phyloP scores from a whole-genome alignment of 768 basidiomycete genomes.

The Rhizopogon vesiculosus region DNA sequence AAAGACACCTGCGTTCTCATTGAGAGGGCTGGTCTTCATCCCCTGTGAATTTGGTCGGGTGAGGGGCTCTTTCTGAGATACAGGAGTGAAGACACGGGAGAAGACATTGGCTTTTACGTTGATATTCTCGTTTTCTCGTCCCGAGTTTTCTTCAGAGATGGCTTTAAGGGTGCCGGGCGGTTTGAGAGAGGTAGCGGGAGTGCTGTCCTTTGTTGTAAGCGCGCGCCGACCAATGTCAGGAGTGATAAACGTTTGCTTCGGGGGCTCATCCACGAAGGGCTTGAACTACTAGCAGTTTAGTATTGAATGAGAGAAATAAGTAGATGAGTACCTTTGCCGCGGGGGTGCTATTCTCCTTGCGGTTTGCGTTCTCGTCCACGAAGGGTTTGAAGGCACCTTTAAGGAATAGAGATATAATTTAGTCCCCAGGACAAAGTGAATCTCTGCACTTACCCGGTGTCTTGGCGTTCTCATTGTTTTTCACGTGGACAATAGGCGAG shows the following conservation, averaged over 20 bases:
- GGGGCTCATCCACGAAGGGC: conserved; percentile 56
- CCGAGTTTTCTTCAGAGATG: conserved; percentile 31
- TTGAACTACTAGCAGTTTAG: conserved; percentile 44
- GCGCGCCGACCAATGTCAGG: conserved; percentile 33
- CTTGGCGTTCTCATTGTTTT: conserved; percentile 26
- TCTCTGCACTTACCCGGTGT: conserved; percentile 28
- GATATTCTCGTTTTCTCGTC: not conserved
- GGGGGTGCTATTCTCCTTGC: conserved; percentile 39
- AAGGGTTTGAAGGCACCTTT: conserved; percentile 54
- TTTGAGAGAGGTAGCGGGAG: conserved; percentile 12
- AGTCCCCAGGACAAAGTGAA: conserved; percentile 12
- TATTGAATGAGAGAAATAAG: not conserved
- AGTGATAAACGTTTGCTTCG: conserved; percentile 36
- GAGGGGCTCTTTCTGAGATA: conserved; percentile 32
- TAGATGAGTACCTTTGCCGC: conserved; percentile 11
- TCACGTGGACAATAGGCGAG: conserved; percentile 32
- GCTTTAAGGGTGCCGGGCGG: conserved; percentile 25
- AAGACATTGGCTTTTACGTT: conserved; percentile 37
- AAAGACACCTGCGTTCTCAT: conserved; percentile 8
- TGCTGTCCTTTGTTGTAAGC: conserved; percentile 31
- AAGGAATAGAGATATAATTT: conserved; percentile 2
- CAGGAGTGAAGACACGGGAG: conserved; percentile 65
- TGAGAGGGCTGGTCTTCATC: conserved; percentile 10
- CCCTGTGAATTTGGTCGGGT: conserved; percentile 17
- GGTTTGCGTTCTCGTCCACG: conserved; percentile 53